Conservation (phyloP, 2,329 filamentous ascomycete genomes). For the Chaetomium sp. region DNA sequence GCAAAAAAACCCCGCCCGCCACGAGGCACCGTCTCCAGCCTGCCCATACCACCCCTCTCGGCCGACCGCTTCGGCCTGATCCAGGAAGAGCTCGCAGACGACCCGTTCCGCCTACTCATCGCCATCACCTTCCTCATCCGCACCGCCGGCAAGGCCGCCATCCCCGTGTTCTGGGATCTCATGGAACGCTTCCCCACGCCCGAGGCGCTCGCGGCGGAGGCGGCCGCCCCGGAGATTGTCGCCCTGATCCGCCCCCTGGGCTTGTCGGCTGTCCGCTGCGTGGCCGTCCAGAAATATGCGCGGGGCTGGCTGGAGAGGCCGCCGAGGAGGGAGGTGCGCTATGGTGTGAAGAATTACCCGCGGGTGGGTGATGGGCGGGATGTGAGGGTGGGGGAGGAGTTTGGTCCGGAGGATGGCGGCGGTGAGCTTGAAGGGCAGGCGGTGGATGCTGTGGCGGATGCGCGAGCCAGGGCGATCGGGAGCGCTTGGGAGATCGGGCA, state of each 20-base stretch:
- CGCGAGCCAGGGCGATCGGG: conserved; percentile 29
- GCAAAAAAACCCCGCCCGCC: conserved; percentile 33
- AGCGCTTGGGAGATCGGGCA: conserved; percentile 82
- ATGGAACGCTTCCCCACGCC: conserved; percentile 70
- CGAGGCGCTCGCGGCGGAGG: conserved; percentile 60
- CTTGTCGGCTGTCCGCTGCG: conserved; percentile 67
- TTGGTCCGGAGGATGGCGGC: conserved; percentile 33
- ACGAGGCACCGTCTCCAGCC: conserved; percentile 53
- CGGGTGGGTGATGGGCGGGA: conserved; percentile 37
- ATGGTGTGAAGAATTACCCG: conserved; percentile 53
- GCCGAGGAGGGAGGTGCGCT: conserved; percentile 61
- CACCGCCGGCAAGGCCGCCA: conserved; percentile 71
- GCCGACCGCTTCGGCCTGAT: conserved; percentile 72
- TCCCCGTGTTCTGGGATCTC: conserved; percentile 73
- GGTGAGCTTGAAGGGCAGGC: conserved; percentile 14
- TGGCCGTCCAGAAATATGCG: conserved; percentile 70
- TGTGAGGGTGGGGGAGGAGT: conserved; percentile 37
- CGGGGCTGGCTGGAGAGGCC: conserved; percentile 66
- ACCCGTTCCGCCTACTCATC: conserved; percentile 79
- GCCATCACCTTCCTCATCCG: conserved; percentile 84
- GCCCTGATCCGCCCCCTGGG: conserved; percentile 70
- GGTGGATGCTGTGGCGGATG: conserved; percentile 28
- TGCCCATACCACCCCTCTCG: conserved; percentile 69
- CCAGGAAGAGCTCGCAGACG: conserved; percentile 74
- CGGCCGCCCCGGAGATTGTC: conserved; percentile 54